Evolutionary conservation across 495 filamentous ascomycete species (phyloP).

Genomic region (Podospora fimiseda): DNA sequence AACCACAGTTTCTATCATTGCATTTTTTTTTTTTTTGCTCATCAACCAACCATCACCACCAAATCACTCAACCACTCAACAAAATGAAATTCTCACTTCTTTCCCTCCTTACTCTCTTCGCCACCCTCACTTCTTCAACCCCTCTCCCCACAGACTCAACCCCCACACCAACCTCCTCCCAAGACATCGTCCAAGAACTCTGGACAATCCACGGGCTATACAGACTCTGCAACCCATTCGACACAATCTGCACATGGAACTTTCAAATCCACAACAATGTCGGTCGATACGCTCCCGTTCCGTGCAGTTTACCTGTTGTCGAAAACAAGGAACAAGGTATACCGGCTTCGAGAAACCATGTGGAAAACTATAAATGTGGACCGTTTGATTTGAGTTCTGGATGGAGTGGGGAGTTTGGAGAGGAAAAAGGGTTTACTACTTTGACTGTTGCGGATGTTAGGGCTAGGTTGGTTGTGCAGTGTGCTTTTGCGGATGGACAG

Average conservation of each 20-base stretch:
- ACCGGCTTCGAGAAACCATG: slow-evolving; percentile 1
- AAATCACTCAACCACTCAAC: no score
- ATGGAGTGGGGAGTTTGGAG: slow-evolving; percentile 5
- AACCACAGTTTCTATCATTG: no score
- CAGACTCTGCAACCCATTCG: neutral
- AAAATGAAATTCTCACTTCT: no score
- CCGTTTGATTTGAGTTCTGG: neutral
- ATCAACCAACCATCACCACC: no score
- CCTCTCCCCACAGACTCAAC: no score
- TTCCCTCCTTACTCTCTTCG: no score
- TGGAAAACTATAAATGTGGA: neutral
- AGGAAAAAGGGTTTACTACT: slow-evolving; percentile 1
- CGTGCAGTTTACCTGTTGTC: neutral
- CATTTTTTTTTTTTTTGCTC: no score
- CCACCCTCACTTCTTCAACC: no score
- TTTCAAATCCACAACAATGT: neutral
- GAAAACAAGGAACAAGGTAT: neutral
- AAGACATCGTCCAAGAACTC: neutral
- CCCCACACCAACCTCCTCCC: neutral
- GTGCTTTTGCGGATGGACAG: neutral
- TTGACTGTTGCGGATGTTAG: neutral
- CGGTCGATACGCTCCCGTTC: neutral
- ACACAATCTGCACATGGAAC: slow-evolving; percentile 1
- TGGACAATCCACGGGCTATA: neutral
- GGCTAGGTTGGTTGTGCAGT: neutral